phyloP scores from a whole-genome alignment of 2,329 filamentous ascomycete genomes.

The Arthroderma sp. region DNA sequence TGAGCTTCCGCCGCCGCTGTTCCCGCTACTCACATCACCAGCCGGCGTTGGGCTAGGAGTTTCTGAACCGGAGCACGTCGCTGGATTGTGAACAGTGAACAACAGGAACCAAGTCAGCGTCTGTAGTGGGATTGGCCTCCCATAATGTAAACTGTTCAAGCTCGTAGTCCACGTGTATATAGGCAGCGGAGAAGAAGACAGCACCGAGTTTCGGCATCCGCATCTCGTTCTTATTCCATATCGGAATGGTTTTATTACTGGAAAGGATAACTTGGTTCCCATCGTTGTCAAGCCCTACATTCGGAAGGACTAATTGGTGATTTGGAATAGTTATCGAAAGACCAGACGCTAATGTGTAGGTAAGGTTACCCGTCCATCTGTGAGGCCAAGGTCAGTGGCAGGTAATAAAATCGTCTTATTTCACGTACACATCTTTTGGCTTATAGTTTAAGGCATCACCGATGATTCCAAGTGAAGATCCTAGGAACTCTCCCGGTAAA shows the following conservation, averaged over 20 bases:
- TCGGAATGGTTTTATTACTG: background rate
- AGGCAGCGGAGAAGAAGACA: slow-evolving; percentile 20
- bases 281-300: slow-evolving; percentile 13
- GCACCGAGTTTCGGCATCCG: slow-evolving; percentile 13
- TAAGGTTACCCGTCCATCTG: slow-evolving; percentile 10
- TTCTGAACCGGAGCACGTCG: too few species aligned
- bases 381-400: too few species aligned
- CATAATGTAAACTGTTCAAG: slow-evolving; percentile 12
- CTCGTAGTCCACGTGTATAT: slow-evolving; percentile 21
- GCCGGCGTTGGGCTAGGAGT: too few species aligned
- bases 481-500: background rate
- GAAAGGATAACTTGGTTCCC: slow-evolving; percentile 1
- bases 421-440: too few species aligned
- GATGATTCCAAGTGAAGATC: too few species aligned
- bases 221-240: background rate
- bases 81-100: background rate
- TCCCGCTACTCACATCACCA: background rate
- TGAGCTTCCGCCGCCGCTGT: too few species aligned
- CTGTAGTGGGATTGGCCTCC: slow-evolving; percentile 9
- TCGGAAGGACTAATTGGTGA: slow-evolving; percentile 19
- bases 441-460: too few species aligned
- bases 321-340: slow-evolving; percentile 19
- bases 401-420: too few species aligned
- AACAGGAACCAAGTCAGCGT: slow-evolving; percentile 13
- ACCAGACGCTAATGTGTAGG: slow-evolving; percentile 9